phyloP scores from a whole-genome alignment of 805 yeast species.

The Lachancea nothofagi region DNA sequence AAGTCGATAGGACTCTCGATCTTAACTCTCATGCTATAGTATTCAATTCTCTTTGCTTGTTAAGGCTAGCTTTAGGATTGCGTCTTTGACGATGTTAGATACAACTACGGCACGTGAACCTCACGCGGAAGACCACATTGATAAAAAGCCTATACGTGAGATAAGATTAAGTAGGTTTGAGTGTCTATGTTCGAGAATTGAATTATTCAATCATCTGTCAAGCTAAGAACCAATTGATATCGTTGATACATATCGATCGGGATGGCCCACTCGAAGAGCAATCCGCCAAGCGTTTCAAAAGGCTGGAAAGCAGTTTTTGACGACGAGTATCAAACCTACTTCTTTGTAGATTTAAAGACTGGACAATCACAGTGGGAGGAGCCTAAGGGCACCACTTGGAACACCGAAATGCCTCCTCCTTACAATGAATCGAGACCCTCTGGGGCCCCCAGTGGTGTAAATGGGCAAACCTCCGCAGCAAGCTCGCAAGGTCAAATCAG shows the following conservation, averaged over 20 bases:
- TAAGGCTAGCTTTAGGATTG: too few relatives aligned
- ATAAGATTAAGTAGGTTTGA: too few relatives aligned
- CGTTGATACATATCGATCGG: not conserved
- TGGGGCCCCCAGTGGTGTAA: constrained; percentile 5
- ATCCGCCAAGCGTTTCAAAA: constrained; percentile 50
- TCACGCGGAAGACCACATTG: too few relatives aligned
- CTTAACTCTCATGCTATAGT: too few relatives aligned
- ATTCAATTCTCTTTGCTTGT: too few relatives aligned
- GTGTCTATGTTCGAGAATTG: too few relatives aligned
- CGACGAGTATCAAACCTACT: constrained; percentile 65
- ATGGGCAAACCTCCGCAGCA: constrained; percentile 9
- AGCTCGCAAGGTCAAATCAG: constrained; percentile 11
- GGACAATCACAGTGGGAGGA: constrained; percentile 89
- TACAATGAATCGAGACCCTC: constrained; percentile 20
- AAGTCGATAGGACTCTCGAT: too few relatives aligned
- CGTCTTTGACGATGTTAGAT: too few relatives aligned
- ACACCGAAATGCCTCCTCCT: constrained; percentile 40
- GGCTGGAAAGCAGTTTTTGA: constrained; percentile 77
- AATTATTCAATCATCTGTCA: not conserved
- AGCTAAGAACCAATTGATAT: not conserved
- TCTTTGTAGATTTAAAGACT: constrained; percentile 67
- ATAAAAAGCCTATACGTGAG: too few relatives aligned
- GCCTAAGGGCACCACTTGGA: constrained; percentile 54
- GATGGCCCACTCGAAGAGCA: constrained; percentile 22
- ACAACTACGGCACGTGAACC: too few relatives aligned